A percentile compares a stretch with the other conserved stretches of the same genome.
phyloP scores from a whole-genome alignment of 345 rosid species.

The Moricandia arvensis region DNA sequence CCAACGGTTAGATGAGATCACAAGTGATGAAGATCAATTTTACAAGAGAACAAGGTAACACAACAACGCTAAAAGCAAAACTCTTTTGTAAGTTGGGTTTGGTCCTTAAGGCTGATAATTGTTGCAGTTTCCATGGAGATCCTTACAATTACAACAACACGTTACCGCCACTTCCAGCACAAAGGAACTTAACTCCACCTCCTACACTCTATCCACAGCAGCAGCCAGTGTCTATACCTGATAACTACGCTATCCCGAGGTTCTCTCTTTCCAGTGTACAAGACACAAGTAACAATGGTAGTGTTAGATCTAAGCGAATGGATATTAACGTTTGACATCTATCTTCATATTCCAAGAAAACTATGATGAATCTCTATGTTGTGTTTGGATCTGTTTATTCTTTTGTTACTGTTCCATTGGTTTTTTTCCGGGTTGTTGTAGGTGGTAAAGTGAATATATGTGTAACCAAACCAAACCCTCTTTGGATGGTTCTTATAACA shows the following conservation, averaged over 20 bases:
- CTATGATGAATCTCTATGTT: background rate
- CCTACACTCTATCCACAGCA: conserved; percentile 95
- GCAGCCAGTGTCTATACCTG: conserved; percentile 71
- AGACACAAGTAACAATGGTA: conserved; percentile 50
- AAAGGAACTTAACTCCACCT: conserved; percentile 38
- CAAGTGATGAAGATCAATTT: conserved; percentile 57
- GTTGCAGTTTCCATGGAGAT: conserved; percentile 54
- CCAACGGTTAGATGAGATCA: conserved; percentile 59
- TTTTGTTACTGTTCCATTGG: conserved; percentile 6
- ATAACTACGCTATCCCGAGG: conserved; percentile 61
- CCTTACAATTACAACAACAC: conserved; percentile 55
- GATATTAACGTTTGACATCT: conserved; percentile 52
- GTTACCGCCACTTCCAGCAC: conserved; percentile 49
- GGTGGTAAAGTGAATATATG: conserved; percentile 31
- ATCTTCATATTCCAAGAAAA: background rate
- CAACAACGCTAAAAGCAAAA: background rate
- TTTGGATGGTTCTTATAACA: conserved; percentile 31
- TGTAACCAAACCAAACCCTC: conserved; percentile 28
- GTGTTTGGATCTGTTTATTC: conserved; percentile 15
- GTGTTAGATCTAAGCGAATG: conserved; percentile 63
- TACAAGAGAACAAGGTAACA: conserved; percentile 39
- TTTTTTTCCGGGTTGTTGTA: conserved; percentile 2
- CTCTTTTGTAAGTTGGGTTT: background rate
- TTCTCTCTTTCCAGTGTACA: conserved; percentile 52
- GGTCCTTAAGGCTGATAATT: background rate